Base-by-base conservation (phyloP, 805 yeast genomes). In the Candida endomychidarum region DNA sequence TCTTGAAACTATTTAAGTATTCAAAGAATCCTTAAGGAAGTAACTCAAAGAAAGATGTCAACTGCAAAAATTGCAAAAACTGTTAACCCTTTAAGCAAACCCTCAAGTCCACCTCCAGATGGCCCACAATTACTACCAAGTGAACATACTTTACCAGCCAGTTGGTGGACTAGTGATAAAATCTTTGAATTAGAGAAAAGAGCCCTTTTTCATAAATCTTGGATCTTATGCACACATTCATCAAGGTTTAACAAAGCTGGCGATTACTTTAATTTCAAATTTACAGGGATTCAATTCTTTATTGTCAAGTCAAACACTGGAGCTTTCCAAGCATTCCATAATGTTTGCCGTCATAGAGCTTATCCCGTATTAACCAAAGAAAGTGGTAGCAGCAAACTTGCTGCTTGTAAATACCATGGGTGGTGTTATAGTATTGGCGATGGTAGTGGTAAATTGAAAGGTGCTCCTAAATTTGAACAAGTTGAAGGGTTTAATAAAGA, bases 311-410 rank as follows among this genome's bases (percentile, higher is more conserved):
- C 74, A 40, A 77, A 74, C 45, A 57, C 52, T 33, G 78, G 80
- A 18, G 59, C 67, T 22, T 62, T 77, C 52, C 75, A 75, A 54
- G 83, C 81, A 11, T 78, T 78, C 63, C 84, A 78, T 56, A 78
- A 78, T 50, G 76, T 78, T 25, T 78, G 84, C 52, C 79, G 83
- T 50, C 84, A 78, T 60, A 66, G 83, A 54, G 83, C 83, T 5
- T 78, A 71, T 49, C 84, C 84, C 1, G 80, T 78, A 29, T 74
- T 78, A 19, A 68, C 75, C 56, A 78, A 78, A 52, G 77, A 77
- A 24, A 61, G 72, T 47, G 84, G 84, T 19, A 75, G 80, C n/a
- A 70, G 82, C 2, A 67, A 65, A 12, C 68, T 78, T 28, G 59
- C 78, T 23, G 82, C 82, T 29, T 78, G 84, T 58, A 72, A 75